Conservation (phyloP, 768 basidiomycete species). For the Phylloporus arenicola region DNA sequence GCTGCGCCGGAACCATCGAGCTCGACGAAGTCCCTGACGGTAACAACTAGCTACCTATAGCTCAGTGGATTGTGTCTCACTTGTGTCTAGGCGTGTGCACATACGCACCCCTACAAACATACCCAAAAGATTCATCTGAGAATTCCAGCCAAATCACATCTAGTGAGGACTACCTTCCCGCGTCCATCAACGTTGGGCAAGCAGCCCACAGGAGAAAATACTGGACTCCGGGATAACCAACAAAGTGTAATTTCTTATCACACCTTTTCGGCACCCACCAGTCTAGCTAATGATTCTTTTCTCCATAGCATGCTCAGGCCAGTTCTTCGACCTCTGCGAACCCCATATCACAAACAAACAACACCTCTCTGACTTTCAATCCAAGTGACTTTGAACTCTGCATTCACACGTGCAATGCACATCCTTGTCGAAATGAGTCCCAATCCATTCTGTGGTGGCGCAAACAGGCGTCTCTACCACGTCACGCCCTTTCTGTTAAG, state of each 20-base stretch:
- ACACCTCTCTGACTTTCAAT: background rate
- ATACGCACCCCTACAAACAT: conserved; percentile 7
- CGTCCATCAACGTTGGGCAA: conserved; percentile 1
- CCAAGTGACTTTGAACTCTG: conserved; percentile 19
- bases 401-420: conserved; percentile 22
- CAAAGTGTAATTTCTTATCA: conserved; percentile 7
- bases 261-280: background rate
- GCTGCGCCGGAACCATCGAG: background rate
- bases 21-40: conserved; percentile 4
- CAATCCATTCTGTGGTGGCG: conserved; percentile 23
- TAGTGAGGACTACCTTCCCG: conserved; percentile 6
- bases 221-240: background rate
- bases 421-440: conserved; percentile 24
- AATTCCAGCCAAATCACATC: conserved; percentile 13
- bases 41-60: background rate
- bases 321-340: conserved; percentile 1
- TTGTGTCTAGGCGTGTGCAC: conserved; percentile 5
- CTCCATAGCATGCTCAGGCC: background rate
- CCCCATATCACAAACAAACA: conserved; percentile 4
- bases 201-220: conserved; percentile 4
- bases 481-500: conserved; percentile 22
- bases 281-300: background rate
- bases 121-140: conserved; percentile 19
- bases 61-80: conserved; percentile 4
- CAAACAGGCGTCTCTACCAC: conserved; percentile 18